These are phyloP conservation scores for Pichia membranifaciens DNA, from an alignment of 805 yeast species.

Conservation along the genomic window DNA sequence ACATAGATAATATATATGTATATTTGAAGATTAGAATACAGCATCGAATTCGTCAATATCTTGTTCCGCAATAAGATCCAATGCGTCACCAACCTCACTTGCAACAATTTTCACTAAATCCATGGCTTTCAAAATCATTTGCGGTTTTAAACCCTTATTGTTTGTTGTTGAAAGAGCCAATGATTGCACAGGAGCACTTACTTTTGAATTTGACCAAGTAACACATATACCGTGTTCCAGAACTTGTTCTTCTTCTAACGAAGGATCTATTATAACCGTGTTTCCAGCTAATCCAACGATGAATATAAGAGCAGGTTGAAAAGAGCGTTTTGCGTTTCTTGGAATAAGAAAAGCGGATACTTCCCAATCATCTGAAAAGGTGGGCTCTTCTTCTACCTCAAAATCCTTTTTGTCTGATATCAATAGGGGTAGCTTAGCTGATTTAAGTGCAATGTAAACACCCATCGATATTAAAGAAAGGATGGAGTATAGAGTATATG, in stretches of 20 bases:
- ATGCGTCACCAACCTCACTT: slow-evolving; percentile 51
- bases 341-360: slow-evolving; percentile 43
- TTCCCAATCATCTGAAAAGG: slow-evolving; percentile 85
- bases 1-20: not conserved
- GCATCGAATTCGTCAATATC: slow-evolving; percentile 30
- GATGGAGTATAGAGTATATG: slow-evolving; percentile 61
- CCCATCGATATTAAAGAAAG: slow-evolving; percentile 70
- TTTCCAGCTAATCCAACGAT: slow-evolving; percentile 70
- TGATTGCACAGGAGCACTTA: slow-evolving; percentile 68
- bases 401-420: slow-evolving; percentile 59
- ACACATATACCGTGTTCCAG: slow-evolving; percentile 76
- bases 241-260: slow-evolving; percentile 82
- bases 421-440: slow-evolving; percentile 70
- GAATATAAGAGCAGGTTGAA: slow-evolving; percentile 71
- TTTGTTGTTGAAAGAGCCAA: slow-evolving; percentile 49
- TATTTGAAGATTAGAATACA: slow-evolving; percentile 16
- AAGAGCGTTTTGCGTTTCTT: slow-evolving; percentile 24
- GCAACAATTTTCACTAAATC: slow-evolving; percentile 56
- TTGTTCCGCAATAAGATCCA: slow-evolving; percentile 42
- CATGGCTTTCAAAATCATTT: slow-evolving; percentile 47
- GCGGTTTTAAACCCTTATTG: slow-evolving; percentile 51
- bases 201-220: slow-evolving; percentile 62
- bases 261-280: slow-evolving; percentile 74
- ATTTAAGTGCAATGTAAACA: slow-evolving; percentile 70
- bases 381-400: slow-evolving; percentile 81